Base-by-base conservation (phyloP, 352 stramenopile species). In the Plasmopara viticola region DNA sequence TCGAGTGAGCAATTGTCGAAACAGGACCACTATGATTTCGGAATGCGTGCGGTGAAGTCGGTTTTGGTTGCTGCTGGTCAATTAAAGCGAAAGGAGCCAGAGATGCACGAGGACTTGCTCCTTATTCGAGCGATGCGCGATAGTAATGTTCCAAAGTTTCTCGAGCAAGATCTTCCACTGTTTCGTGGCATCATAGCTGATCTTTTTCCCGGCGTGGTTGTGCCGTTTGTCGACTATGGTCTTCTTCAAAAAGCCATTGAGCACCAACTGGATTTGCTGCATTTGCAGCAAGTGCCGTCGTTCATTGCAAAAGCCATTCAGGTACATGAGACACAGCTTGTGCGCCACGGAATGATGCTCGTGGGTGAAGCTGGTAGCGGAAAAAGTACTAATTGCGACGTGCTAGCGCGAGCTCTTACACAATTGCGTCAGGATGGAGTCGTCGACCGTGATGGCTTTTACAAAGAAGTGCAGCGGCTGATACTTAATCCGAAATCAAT, bases 121-220 rank as follows among this genome's bases (percentile, higher is more conserved):
- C 64, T 98, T 12, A 98, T 98, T 56, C 86, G 93, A n/a, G 93
- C 94, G 8, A 97, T 98, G 87, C 84, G 93, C 34, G 93, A 98
- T 58, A 97, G 85, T 39, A 98, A 98, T 55, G 87, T 98, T 1
- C 93, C 94, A 13, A 98, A 98, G 62, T 96, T 97, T 43, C 75
- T 98, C 10, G 83, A 97, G 66, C 86, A 97, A 43, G 94, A 98
- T 55, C 65, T 98, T 28, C 88, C 91, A 14, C 57, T 98, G 8
- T 98, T 98, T 58, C 75, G 87, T 5, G 92, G 92, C 18, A 97
- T 98, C 68, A 90, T 98, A 31, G 84, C 71, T 3, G 94, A 98
- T 64, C 68, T 98, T 3, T 98, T 98, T 48, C 94, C 94, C 0
- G 88, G 92, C 14, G 86, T 97, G 18, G 70, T 96, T 10, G 90